Evolutionary conservation across 768 basidiomycete species (phyloP).

Genomic region (Botryobasidium botryosum): DNA sequence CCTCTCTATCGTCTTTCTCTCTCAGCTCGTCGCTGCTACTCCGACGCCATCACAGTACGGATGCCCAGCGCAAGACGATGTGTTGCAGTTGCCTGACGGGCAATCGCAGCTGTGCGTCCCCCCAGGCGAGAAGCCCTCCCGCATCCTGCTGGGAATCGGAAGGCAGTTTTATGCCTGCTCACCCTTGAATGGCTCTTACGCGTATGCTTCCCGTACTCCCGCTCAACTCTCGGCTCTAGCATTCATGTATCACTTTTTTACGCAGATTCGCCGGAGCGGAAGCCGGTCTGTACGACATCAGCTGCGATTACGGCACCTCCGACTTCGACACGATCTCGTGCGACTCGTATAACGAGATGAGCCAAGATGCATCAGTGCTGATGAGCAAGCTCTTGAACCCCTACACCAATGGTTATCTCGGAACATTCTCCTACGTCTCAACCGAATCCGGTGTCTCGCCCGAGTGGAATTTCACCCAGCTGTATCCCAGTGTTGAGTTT

Average conservation of each 20-base stretch:
- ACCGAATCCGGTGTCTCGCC: constrained; percentile 27
- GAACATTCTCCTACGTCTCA: constrained; percentile 41
- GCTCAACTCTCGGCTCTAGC: background rate
- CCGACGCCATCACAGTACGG: too few relatives aligned
- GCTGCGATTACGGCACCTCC: constrained; percentile 15
- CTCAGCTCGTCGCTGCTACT: too few relatives aligned
- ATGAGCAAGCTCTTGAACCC: background rate
- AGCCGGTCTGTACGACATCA: constrained; percentile 21
- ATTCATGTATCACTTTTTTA: background rate
- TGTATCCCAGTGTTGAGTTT: constrained; percentile 26
- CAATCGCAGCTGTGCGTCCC: too few relatives aligned
- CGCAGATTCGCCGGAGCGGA: constrained; percentile 27
- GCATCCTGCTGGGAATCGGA: constrained; percentile 18
- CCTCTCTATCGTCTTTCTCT: too few relatives aligned
- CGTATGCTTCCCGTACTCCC: background rate
- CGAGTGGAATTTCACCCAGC: constrained; percentile 40
- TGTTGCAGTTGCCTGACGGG: too few relatives aligned
- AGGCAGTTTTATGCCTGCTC: constrained; percentile 23
- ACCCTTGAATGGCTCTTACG: constrained; percentile 10
- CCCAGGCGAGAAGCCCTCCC: too few relatives aligned
- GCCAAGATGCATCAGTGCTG: constrained; percentile 8
- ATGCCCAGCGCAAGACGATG: too few relatives aligned
- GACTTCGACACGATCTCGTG: constrained; percentile 12
- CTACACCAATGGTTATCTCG: constrained; percentile 17
- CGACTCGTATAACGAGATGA: too few relatives aligned